Percentiles rank a stretch among this genome's conserved stretches.
Conservation (phyloP, 177 flowering plant genomes). For the Telopea speciosissima region DNA sequence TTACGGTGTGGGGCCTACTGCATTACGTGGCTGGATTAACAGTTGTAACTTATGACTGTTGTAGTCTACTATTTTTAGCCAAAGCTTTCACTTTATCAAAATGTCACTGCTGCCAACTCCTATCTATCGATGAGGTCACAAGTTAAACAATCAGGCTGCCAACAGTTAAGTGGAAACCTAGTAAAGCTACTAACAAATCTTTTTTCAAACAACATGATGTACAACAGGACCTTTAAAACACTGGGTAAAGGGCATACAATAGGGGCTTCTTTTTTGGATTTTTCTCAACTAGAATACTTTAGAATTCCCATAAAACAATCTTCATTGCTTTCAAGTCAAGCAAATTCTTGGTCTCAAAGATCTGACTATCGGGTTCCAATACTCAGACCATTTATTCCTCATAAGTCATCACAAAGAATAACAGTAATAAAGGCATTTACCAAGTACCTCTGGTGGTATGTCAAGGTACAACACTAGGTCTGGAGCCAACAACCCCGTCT, state of each 20-base stretch:
- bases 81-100: too few species aligned
- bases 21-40: too few species aligned
- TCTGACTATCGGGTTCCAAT: not conserved
- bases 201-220: not conserved
- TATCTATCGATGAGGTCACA: too few species aligned
- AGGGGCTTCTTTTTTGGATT: too few species aligned
- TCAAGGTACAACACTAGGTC: constrained; percentile 76
- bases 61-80: too few species aligned
- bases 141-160: too few species aligned
- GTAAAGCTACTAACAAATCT: not conserved
- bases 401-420: not conserved
- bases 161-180: not conserved
- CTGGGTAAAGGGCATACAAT: not conserved
- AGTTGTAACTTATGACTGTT: too few species aligned
- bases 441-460: constrained; percentile 72
- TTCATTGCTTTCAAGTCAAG: not conserved
- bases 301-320: too few species aligned
- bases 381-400: not conserved
- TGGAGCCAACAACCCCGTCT: constrained; percentile 75
- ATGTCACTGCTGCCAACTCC: too few species aligned
- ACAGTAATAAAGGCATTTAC: not conserved
- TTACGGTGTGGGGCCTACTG: too few species aligned
- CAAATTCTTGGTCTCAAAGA: not conserved
- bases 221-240: not conserved
- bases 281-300: too few species aligned